Percentiles rank a stretch among this genome's conserved stretches.
Conservation (phyloP, 441 rosid species). For the Croton laevigatus region DNA sequence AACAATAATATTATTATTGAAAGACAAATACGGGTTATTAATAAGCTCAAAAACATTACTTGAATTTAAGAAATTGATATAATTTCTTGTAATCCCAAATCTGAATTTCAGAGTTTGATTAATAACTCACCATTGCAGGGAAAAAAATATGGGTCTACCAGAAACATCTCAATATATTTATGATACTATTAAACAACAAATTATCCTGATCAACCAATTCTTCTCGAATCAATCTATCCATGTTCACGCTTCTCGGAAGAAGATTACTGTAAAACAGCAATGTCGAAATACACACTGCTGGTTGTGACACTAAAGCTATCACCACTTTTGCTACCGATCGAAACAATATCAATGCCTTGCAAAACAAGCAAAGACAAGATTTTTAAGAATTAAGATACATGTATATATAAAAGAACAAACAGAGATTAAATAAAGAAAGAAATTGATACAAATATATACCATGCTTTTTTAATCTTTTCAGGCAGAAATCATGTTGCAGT, state of each 20-base stretch:
- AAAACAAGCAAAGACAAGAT: too few relatives aligned
- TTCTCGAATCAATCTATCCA: conserved; percentile 41
- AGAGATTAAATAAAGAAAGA: not conserved
- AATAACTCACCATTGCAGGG: too few relatives aligned
- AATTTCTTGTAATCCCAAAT: too few relatives aligned
- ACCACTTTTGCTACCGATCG: conserved; percentile 32
- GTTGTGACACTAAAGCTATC: conserved; percentile 27
- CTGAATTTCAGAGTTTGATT: too few relatives aligned
- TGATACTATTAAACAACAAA: conserved; percentile 39
- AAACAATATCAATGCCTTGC: conserved; percentile 39
- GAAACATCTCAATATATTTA: conserved; percentile 42
- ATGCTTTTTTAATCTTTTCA: too few relatives aligned
- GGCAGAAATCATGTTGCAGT: too few relatives aligned
- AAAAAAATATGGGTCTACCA: conserved; percentile 23
- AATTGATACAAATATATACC: too few relatives aligned
- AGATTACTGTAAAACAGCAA: conserved; percentile 42
- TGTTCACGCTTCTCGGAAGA: conserved; percentile 42
- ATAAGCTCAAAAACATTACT: too few relatives aligned
- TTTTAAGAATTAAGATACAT: too few relatives aligned
- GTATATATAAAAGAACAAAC: not conserved
- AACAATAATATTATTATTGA: too few relatives aligned
- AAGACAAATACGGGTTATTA: too few relatives aligned
- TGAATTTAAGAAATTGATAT: too few relatives aligned
- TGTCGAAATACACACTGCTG: conserved; percentile 41
- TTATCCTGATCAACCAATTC: conserved; percentile 41